Evolutionary conservation across 345 rosid species (phyloP).

Genomic region (Eutrema yunnanense): DNA sequence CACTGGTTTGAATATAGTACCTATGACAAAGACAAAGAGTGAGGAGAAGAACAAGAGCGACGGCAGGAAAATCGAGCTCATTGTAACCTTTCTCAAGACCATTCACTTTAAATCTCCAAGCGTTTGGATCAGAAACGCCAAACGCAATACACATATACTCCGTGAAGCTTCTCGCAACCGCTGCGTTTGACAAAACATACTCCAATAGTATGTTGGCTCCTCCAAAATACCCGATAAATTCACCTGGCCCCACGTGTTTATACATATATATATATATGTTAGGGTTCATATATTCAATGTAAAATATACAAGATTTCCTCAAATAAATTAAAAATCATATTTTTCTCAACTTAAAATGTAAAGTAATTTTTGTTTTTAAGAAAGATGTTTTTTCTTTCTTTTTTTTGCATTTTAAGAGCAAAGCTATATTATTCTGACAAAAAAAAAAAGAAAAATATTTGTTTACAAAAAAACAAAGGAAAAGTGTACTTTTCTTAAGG

Average conservation of each 20-base stretch:
- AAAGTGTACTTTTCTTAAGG: neutral
- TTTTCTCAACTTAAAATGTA: too few species aligned
- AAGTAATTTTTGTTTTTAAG: too few species aligned
- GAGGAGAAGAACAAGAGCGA: slow-evolving; percentile 76
- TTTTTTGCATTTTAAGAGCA: too few species aligned
- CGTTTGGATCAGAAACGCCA: slow-evolving; percentile 45
- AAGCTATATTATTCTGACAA: too few species aligned
- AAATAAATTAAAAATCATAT: too few species aligned
- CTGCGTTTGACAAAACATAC: slow-evolving; percentile 93
- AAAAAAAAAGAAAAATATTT: too few species aligned
- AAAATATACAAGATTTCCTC: too few species aligned
- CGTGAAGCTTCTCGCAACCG: slow-evolving; percentile 83
- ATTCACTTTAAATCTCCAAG: slow-evolving; percentile 69
- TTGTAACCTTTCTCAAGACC: slow-evolving; percentile 60
- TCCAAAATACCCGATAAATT: slow-evolving; percentile 81
- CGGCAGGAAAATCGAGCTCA: slow-evolving; percentile 79
- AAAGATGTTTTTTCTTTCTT: too few species aligned
- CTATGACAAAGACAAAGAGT: slow-evolving; percentile 81
- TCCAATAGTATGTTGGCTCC: slow-evolving; percentile 88
- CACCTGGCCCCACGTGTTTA: slow-evolving; percentile 43
- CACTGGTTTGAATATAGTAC: slow-evolving; percentile 17
- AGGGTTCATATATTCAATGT: too few species aligned
- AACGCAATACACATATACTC: slow-evolving; percentile 66
- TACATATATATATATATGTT: too few species aligned
- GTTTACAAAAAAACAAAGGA: neutral